Conservation (phyloP, 495 filamentous ascomycete genomes). For the Corynascus novoguineensis region DNA sequence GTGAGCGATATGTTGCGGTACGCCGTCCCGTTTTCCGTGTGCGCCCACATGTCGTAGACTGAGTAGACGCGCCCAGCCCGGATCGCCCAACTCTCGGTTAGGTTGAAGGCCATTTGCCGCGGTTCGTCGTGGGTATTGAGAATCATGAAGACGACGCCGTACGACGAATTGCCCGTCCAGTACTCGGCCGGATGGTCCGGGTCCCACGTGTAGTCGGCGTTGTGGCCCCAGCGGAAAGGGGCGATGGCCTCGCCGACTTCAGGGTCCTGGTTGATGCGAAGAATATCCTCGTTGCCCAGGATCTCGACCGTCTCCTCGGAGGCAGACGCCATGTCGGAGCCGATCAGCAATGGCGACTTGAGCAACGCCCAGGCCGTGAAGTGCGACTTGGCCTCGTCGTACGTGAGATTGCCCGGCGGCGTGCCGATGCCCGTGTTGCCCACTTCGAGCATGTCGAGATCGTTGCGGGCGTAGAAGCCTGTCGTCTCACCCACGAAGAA, state of each 20-base stretch:
- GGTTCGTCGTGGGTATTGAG: constrained; percentile 3
- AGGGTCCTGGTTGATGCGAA: constrained; percentile 14
- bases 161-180: constrained; percentile 13
- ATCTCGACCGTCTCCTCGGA: constrained; percentile 23
- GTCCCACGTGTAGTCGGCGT: constrained; percentile 4
- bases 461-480: constrained; percentile 30
- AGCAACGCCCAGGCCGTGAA: constrained; percentile 49
- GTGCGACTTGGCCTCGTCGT: constrained; percentile 40
- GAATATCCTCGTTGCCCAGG: constrained; percentile 23
- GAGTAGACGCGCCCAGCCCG: constrained; percentile 5
- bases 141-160: constrained; percentile 12
- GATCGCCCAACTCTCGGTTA: constrained; percentile 14
- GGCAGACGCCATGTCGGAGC: constrained; percentile 37
- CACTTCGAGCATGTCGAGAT: constrained; percentile 47
- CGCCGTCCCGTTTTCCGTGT: constrained; percentile 4
- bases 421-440: constrained; percentile 25
- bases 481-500: constrained; percentile 30
- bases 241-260: background rate
- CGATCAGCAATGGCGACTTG: constrained; percentile 47
- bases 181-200: constrained; percentile 5
- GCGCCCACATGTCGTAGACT: constrained; percentile 14
- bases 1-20: background rate
- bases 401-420: constrained; percentile 9
- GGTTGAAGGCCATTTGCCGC: constrained; percentile 4
- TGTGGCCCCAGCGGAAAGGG: constrained; percentile 4